Conservation (phyloP, 306 rosid genomes). For the Cucumis hystrix region DNA sequence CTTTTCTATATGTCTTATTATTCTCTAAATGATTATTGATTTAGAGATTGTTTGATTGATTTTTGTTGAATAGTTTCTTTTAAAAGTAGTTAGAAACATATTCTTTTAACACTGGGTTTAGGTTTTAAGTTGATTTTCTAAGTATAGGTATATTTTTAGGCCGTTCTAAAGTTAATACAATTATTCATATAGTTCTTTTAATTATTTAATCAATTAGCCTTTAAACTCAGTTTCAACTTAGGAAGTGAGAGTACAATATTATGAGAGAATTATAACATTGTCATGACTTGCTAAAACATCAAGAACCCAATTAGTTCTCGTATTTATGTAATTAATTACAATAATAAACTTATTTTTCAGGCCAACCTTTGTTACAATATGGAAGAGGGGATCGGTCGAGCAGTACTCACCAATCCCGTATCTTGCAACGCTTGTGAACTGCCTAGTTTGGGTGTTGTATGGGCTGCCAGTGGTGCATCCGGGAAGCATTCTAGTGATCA, state of each 20-base stretch:
- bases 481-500: conserved; percentile 39
- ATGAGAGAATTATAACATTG: not conserved
- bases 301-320: not conserved
- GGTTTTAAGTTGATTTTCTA: too few species aligned
- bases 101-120: too few species aligned
- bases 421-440: conserved; percentile 63
- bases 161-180: too few species aligned
- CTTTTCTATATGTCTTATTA: not conserved
- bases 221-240: too few species aligned
- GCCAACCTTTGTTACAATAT: conserved; percentile 56
- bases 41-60: not conserved
- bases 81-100: too few species aligned
- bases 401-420: conserved; percentile 68
- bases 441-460: conserved; percentile 74
- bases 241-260: too few species aligned
- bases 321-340: not conserved
- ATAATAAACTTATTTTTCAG: conserved; percentile 12
- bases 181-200: too few species aligned
- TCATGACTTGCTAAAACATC: not conserved
- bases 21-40: not conserved
- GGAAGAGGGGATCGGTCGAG: conserved; percentile 70
- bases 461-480: conserved; percentile 77
- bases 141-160: too few species aligned
- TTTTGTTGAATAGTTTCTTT: not conserved
- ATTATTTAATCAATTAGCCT: too few species aligned